Conservation (phyloP, 2,329 filamentous ascomycete species). For the Ophiostoma himal-ulmi region DNA sequence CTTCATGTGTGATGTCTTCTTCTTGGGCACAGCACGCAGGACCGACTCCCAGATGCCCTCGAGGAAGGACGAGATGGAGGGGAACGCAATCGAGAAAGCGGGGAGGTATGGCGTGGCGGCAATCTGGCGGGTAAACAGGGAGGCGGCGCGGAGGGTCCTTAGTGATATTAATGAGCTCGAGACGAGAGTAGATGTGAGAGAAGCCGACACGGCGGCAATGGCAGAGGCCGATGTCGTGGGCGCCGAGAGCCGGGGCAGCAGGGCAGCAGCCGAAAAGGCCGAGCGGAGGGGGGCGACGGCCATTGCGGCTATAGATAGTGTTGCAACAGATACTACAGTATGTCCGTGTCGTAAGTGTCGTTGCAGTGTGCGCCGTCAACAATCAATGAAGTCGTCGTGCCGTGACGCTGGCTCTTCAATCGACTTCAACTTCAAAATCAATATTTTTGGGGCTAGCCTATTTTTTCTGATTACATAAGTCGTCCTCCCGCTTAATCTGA, state of each 20-base stretch:
- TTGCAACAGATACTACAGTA: neutral
- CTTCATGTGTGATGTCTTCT: conserved; percentile 96
- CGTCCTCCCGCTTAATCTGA: neutral
- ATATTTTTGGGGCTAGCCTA: neutral
- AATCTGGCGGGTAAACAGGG: conserved; percentile 42
- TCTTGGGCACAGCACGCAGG: conserved; percentile 90
- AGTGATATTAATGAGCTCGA: conserved; percentile 16
- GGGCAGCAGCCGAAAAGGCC: conserved; percentile 18
- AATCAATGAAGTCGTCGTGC: neutral
- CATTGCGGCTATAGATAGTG: neutral
- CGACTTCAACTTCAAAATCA: neutral
- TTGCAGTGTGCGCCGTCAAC: neutral
- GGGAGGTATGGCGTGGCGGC: conserved; percentile 32
- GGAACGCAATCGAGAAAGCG: conserved; percentile 39
- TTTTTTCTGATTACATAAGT: conserved; percentile 6
- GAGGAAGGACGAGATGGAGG: conserved; percentile 52
- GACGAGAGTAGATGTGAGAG: conserved; percentile 18
- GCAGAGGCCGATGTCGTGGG: conserved; percentile 3
- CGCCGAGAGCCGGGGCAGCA: conserved; percentile 19
- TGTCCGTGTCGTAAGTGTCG: neutral
- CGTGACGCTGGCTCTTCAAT: neutral
- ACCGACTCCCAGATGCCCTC: conserved; percentile 89
- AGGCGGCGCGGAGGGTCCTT: conserved; percentile 32
- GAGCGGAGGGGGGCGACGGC: conserved; percentile 22
- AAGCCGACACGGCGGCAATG: conserved; percentile 1